A percentile compares a stretch with the other conserved stretches of the same genome.
phyloP scores from a whole-genome alignment of 1,284 basidiomycete species.

The Ustilago nuda region DNA sequence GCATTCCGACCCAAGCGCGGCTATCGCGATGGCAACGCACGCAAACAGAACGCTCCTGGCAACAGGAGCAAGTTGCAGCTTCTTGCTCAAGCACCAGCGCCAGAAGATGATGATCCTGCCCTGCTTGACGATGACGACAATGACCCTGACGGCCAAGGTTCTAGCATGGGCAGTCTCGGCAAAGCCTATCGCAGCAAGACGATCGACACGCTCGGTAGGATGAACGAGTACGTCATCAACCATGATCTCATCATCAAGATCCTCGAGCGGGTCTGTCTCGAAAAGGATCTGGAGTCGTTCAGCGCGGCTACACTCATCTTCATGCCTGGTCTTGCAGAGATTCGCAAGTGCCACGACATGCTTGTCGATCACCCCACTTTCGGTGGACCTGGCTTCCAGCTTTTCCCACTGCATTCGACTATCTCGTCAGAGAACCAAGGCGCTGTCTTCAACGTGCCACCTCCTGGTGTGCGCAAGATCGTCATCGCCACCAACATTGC shows the following conservation, averaged over 20 bases:
- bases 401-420: constrained; percentile 92
- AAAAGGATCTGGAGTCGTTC: constrained; percentile 74
- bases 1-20: constrained; percentile 71
- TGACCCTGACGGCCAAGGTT: constrained; percentile 69
- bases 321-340: constrained; percentile 87
- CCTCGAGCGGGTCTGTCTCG: constrained; percentile 85
- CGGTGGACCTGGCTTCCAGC: constrained; percentile 78
- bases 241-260: constrained; percentile 77
- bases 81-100: constrained; percentile 71
- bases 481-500: constrained; percentile 82
- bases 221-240: constrained; percentile 86
- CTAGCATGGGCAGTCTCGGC: constrained; percentile 70
- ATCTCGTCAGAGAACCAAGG: constrained; percentile 79
- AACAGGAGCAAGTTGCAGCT: constrained; percentile 76
- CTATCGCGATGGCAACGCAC: constrained; percentile 33
- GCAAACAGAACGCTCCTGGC: constrained; percentile 53
- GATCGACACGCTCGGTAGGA: constrained; percentile 81
- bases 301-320: constrained; percentile 90
- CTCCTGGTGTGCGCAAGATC: constrained; percentile 84
- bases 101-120: constrained; percentile 81
- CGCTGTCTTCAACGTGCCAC: constrained; percentile 88
- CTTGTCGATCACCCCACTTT: constrained; percentile 82
- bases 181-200: constrained; percentile 79
- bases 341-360: constrained; percentile 86
- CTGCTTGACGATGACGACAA: constrained; percentile 81